A percentile compares a stretch with the other conserved stretches of the same genome.
These are phyloP conservation scores for Mortierella sp. DNA, from an alignment of 371 early-diverging fungal species.

Conservation along the genomic window DNA sequence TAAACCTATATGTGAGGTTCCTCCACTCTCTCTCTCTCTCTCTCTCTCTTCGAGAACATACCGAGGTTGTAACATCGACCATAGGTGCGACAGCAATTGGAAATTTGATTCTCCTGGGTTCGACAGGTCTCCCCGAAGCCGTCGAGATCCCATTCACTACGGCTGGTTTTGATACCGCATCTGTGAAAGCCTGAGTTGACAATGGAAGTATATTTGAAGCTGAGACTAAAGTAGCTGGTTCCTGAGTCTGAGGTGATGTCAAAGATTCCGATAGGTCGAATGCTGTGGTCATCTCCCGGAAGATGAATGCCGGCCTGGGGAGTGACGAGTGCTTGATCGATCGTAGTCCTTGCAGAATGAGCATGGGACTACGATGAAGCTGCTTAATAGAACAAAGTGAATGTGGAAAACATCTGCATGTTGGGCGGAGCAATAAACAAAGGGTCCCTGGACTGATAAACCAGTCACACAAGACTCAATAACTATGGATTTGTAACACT, in stretches of 20 bases:
- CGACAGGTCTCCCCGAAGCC: constrained; percentile 43
- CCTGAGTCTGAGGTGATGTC: neutral
- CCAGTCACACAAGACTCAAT: too few relatives aligned
- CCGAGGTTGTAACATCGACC: constrained; percentile 83
- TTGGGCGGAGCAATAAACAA: constrained; percentile 11
- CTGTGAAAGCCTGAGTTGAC: neutral
- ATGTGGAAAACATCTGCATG: too few relatives aligned
- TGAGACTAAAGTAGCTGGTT: neutral
- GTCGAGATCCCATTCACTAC: neutral
- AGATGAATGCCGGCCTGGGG: constrained; percentile 6
- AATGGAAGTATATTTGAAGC: neutral
- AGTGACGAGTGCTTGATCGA: constrained; percentile 16
- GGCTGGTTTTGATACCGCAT: neutral
- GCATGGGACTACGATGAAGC: constrained; percentile 10
- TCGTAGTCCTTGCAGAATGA: constrained; percentile 18
- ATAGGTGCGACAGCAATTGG: constrained; percentile 85
- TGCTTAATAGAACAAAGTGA: too few relatives aligned
- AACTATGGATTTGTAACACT: too few relatives aligned
- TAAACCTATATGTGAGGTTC: too few relatives aligned
- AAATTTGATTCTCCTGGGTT: constrained; percentile 50
- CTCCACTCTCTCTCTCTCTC: too few relatives aligned
- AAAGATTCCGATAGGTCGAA: neutral
- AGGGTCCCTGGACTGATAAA: too few relatives aligned
- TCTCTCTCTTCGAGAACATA: constrained; percentile 25
- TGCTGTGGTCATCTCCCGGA: constrained; percentile 5